Percentiles rank a stretch among this genome's conserved stretches.
These are phyloP conservation scores for Punica granatum DNA, from an alignment of 345 rosid species.

Conservation along the genomic window DNA sequence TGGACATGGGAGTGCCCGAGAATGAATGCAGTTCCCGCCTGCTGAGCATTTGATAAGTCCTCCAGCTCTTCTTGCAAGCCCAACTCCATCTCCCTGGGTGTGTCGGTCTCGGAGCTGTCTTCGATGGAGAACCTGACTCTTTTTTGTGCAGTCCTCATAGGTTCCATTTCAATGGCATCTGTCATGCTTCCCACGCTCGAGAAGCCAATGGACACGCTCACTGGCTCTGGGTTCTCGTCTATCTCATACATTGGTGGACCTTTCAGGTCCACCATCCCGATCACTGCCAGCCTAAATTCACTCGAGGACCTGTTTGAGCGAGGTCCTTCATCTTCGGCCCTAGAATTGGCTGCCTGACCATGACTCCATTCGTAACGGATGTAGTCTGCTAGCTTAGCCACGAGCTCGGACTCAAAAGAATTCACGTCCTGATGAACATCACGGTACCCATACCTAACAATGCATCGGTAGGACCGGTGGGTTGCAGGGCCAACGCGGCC, in stretches of 20 bases:
- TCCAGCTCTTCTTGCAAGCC: slow-evolving; percentile 55
- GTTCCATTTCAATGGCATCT: slow-evolving; percentile 72
- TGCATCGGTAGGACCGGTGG: slow-evolving; percentile 86
- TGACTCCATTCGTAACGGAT: slow-evolving; percentile 57
- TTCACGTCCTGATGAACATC: slow-evolving; percentile 92
- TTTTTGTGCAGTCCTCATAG: slow-evolving; percentile 18
- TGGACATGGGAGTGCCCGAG: slow-evolving; percentile 85
- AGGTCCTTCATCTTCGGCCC: slow-evolving; percentile 21
- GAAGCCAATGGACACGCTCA: slow-evolving; percentile 63
- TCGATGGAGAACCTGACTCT: slow-evolving; percentile 69
- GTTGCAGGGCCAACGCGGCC: slow-evolving; percentile 19
- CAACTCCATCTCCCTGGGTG: slow-evolving; percentile 18
- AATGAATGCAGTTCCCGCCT: slow-evolving; percentile 87
- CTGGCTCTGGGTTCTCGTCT: slow-evolving; percentile 54
- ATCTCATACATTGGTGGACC: slow-evolving; percentile 46
- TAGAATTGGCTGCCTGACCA: slow-evolving; percentile 15
- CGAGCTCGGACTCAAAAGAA: slow-evolving; percentile 77
- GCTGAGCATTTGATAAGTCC: slow-evolving; percentile 60
- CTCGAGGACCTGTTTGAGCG: slow-evolving; percentile 51
- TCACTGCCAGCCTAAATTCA: slow-evolving; percentile 65
- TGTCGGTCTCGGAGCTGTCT: slow-evolving; percentile 32
- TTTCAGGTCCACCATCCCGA: slow-evolving; percentile 45
- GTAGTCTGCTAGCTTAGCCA: slow-evolving; percentile 60
- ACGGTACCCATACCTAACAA: slow-evolving; percentile 71
- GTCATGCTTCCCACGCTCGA: slow-evolving; percentile 54